phyloP scores from a whole-genome alignment of 306 rosid genomes.

The Quercus mongolica region DNA sequence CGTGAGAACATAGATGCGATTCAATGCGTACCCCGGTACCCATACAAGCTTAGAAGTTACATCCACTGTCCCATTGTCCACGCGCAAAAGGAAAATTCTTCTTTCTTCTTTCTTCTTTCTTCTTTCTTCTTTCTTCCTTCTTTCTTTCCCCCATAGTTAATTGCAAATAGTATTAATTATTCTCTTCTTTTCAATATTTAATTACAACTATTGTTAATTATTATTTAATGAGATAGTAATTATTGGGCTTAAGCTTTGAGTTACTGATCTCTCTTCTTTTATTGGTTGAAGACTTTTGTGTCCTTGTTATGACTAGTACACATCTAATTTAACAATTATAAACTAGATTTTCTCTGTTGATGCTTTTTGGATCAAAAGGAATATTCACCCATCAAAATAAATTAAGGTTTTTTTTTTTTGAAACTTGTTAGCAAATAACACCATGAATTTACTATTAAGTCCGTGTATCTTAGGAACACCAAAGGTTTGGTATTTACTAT shows the following conservation, averaged over 20 bases:
- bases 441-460: not conserved
- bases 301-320: not conserved
- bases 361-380: not conserved
- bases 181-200: not conserved
- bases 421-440: not conserved
- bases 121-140: not conserved
- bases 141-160: not conserved
- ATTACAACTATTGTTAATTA: not conserved
- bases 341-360: not conserved
- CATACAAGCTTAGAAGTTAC: constrained; percentile 28
- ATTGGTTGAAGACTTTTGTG: not conserved
- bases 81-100: not conserved
- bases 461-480: not conserved
- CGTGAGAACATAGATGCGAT: constrained; percentile 9
- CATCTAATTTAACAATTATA: not conserved
- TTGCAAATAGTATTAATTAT: not conserved
- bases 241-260: not conserved
- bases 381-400: not conserved
- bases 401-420: not conserved
- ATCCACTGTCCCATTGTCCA: constrained; percentile 18
- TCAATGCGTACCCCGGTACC: constrained; percentile 29
- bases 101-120: not conserved
- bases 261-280: not conserved
- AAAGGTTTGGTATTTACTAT: no score
- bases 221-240: not conserved